Base-by-base conservation (phyloP, 306 rosid genomes). In the Prunus kanzakura region DNA sequence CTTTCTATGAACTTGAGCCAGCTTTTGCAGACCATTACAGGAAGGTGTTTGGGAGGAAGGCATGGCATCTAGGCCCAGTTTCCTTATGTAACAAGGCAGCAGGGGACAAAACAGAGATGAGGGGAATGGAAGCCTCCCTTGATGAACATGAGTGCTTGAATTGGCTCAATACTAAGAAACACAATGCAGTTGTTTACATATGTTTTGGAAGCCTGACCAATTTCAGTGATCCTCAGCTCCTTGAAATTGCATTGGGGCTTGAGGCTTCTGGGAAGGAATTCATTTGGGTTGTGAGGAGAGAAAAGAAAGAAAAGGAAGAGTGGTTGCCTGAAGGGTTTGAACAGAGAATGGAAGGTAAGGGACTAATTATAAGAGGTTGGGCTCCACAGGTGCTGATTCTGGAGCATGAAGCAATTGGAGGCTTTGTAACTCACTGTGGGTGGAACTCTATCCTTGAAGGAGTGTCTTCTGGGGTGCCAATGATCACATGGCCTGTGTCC, bases 1-100 rank as follows among this genome's bases (percentile, higher is more conserved):
- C 85, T 69, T 84, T 91, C 78, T 78, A 84, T 25, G 88, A 84
- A 25, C 81, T 87, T 0, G 94, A 91, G 22, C 82, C 87, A 0
- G 82, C 78, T 68, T 86, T 84, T 27, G 92, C 88, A 0, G 89
- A 91, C 51, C 76, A 81, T 74, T 89, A 84, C 22, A 80, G 73
- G 19, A 84, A 81, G 0, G 73, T 43, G 11, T 77, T 83, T 8
- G 88, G 94, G n/a, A 70, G 83, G 52, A 89, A 60, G 67, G 86
- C 89, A 1, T 91, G 94, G 97, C 87, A 75, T 38, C 74, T 89
- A 13, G 94, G 94, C 1, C 93, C 88, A 0, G 76, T 91, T 47
- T 84, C 85, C 3, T 45, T 83, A 13, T 78, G 83, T 65, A 84
- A 79, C 0, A 78, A 78, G 22, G 60, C 49, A 1, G 47, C 27